Percentiles rank a stretch among this genome's conserved stretches.
Conservation (phyloP, 768 basidiomycete genomes). For the Leccinum truebloodii region DNA sequence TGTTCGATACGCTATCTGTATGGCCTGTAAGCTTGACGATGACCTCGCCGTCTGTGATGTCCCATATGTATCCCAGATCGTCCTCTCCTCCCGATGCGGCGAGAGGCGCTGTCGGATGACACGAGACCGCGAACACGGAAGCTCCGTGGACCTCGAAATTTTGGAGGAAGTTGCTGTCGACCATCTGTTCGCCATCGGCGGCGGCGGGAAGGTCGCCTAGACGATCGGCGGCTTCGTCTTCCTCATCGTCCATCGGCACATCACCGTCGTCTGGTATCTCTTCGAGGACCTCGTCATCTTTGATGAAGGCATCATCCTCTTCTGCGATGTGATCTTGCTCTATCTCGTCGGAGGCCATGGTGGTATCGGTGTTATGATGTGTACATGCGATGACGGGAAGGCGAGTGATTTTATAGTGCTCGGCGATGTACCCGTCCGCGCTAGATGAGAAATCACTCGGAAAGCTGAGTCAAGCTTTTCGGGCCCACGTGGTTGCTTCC, state of each 20-base stretch:
- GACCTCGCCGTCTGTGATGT: constrained; percentile 76
- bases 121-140: constrained; percentile 83
- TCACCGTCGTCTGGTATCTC: constrained; percentile 71
- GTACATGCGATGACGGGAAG: neutral
- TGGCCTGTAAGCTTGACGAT: constrained; percentile 89
- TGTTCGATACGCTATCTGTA: constrained; percentile 82
- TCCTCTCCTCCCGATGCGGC: constrained; percentile 95
- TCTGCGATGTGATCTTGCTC: constrained; percentile 38
- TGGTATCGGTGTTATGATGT: constrained; percentile 5
- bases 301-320: constrained; percentile 61
- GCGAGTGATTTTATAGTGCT: neutral
- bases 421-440: neutral
- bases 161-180: constrained; percentile 65
- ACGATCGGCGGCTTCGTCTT: constrained; percentile 53
- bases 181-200: constrained; percentile 40
- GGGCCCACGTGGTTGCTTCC: neutral
- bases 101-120: constrained; percentile 79
- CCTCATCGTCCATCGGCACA: constrained; percentile 67
- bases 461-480: constrained; percentile 15
- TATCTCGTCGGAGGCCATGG: constrained; percentile 38
- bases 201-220: constrained; percentile 44
- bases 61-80: constrained; percentile 93
- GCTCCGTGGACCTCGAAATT: constrained; percentile 59
- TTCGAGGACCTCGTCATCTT: constrained; percentile 60
- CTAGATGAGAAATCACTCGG: constrained; percentile 28